These are phyloP conservation scores for Neocucurbitaria cava DNA, from an alignment of 2,329 filamentous ascomycete species.

Conservation along the genomic window DNA sequence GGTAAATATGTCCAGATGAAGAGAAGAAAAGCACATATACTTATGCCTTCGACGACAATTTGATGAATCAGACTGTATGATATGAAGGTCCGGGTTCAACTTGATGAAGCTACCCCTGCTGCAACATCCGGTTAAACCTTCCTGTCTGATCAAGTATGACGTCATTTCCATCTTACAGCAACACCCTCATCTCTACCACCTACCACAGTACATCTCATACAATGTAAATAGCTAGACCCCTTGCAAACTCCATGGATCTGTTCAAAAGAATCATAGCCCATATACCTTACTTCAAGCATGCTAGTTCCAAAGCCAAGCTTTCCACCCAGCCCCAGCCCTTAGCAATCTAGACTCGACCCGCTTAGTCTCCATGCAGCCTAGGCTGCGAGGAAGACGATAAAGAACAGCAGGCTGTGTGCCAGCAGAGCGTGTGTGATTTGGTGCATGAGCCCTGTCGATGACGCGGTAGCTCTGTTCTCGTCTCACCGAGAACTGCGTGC, in stretches of 20 bases:
- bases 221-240: too few species aligned
- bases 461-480: not conserved
- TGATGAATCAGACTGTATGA: too few species aligned
- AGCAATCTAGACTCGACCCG: not conserved
- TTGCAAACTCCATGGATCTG: too few species aligned
- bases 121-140: too few species aligned
- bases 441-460: not conserved
- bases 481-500: not conserved
- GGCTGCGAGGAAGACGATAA: not conserved
- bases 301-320: slow-evolving; percentile 11
- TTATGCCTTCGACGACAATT: too few species aligned
- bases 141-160: too few species aligned
- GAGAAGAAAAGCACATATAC: too few species aligned
- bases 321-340: slow-evolving; percentile 13
- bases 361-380: not conserved
- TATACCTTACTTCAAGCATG: not conserved
- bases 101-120: too few species aligned
- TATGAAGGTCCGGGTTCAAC: too few species aligned
- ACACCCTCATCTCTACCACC: not conserved
- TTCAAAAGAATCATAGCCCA: too few species aligned
- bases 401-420: not conserved
- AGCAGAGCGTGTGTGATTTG: not conserved
- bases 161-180: not conserved
- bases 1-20: too few species aligned
- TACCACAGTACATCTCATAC: too few species aligned